These are phyloP conservation scores for Lotus japonicus DNA, from an alignment of 306 rosid genomes.

Conservation along the genomic window DNA sequence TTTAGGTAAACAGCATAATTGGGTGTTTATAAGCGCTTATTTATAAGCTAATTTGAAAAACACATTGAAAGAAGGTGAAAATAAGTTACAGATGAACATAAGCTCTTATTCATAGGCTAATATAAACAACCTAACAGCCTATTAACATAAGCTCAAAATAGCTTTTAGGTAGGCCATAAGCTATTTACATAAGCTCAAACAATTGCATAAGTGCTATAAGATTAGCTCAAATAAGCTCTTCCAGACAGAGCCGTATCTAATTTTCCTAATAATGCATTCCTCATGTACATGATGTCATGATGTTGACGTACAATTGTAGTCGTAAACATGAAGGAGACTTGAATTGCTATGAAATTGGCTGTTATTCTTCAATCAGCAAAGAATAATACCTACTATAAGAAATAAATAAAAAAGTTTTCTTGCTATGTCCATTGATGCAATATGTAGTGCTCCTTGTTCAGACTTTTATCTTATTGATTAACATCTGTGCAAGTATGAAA, in stretches of 20 bases:
- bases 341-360: background rate
- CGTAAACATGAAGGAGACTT: background rate
- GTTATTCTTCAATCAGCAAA: background rate
- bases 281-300: background rate
- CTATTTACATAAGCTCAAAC: no score
- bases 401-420: background rate
- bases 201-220: no score
- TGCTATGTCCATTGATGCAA: background rate
- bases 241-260: background rate
- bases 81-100: no score
- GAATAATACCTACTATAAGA: background rate
- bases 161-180: no score
- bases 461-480: background rate
- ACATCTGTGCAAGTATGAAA: background rate
- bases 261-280: background rate
- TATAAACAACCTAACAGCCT: no score
- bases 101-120: no score
- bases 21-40: no score
- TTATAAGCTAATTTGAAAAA: no score
- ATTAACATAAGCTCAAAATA: no score
- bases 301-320: background rate
- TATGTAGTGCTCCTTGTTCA: background rate
- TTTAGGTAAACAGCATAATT: no score
- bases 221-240: no score
- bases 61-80: no score